Evolutionary conservation across 2,329 filamentous ascomycete genomes (phyloP), one percentile per base, ranked within the genome.

Genomic region (Neofusicoccum sp.): DNA sequence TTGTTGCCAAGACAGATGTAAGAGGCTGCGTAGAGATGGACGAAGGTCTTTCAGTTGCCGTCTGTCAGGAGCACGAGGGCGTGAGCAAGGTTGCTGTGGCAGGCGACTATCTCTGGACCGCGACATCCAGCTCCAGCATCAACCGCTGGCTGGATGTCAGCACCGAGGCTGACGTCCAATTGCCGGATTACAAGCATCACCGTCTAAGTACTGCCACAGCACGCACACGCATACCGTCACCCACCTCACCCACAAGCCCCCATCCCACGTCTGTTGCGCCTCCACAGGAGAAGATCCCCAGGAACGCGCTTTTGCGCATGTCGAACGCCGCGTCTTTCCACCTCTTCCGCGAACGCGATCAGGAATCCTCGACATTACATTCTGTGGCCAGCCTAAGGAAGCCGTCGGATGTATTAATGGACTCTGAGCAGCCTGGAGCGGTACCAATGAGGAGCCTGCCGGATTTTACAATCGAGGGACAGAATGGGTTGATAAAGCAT

Each of bases 1-100:
- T 97, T 65, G 89, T 99, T n/a, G 94, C 93, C 61, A 99, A 98
- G 82, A 98, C 94, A 0, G 95, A 99, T 74, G 89, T 94, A 31
- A 86, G 93, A 67, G 87, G 88, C 63, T 83, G 88, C 33, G 83
- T 85, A 22, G 90, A 93, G 67, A 84, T 94, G 77, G 93, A 97
- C 70, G 91, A 97, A 70, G 95, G 94, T 0, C 80, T 97, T 6
- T 97, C 92, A 12, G 83, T 98, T 12, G 94, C 94, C n/a, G 83
- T 97, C 5, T 91, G 92, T 58, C 92, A 97, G 73, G 95, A 99
- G 77, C 91, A 97, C 69, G 91, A 93, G 67, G 93, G 89, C 3
- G 88, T 94, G 6, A 87, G 85, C 71, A 86, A 87, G 64, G 78
- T 88, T 3, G 79, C 86, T 39, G 79, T 81, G 28, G 87, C 88